These are phyloP conservation scores for Sesbania bispinosa DNA, from an alignment of 306 rosid species.

Conservation along the genomic window DNA sequence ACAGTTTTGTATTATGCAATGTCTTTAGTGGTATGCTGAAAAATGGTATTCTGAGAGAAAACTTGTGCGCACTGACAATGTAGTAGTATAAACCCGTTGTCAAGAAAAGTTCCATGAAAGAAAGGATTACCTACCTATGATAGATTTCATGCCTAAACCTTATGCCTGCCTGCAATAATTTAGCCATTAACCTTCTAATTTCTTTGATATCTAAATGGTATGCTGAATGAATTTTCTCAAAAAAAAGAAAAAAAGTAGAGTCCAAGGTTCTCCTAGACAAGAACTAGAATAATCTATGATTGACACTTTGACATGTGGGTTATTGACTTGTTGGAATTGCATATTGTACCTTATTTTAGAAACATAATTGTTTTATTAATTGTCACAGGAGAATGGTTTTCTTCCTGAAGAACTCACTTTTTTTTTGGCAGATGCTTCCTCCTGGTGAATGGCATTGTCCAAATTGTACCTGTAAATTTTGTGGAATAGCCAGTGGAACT, in stretches of 20 bases:
- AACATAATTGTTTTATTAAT: conserved; percentile 2
- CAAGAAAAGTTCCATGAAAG: neutral
- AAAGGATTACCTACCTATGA: neutral
- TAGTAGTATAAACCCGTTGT: neutral
- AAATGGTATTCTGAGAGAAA: conserved; percentile 1
- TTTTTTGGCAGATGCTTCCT: conserved; percentile 77
- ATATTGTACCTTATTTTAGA: conserved; percentile 11
- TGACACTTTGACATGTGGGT: neutral
- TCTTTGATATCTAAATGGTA: neutral
- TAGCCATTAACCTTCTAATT: neutral
- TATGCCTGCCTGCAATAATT: neutral
- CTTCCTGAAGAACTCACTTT: conserved; percentile 24
- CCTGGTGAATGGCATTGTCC: conserved; percentile 96
- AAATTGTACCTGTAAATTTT: conserved; percentile 85
- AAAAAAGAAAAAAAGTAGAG: too few species aligned
- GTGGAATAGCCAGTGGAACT: conserved; percentile 56
- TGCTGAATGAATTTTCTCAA: conserved; percentile 6
- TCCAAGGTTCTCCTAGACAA: neutral
- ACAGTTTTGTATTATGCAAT: neutral
- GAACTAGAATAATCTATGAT: neutral
- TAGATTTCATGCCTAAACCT: neutral
- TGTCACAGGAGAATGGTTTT: conserved; percentile 9
- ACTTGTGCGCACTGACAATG: neutral
- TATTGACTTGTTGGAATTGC: conserved; percentile 2
- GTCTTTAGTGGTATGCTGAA: neutral